These are phyloP conservation scores for Diversispora epigaea DNA, from an alignment of 192 early-diverging fungal genomes.

Conservation along the genomic window DNA sequence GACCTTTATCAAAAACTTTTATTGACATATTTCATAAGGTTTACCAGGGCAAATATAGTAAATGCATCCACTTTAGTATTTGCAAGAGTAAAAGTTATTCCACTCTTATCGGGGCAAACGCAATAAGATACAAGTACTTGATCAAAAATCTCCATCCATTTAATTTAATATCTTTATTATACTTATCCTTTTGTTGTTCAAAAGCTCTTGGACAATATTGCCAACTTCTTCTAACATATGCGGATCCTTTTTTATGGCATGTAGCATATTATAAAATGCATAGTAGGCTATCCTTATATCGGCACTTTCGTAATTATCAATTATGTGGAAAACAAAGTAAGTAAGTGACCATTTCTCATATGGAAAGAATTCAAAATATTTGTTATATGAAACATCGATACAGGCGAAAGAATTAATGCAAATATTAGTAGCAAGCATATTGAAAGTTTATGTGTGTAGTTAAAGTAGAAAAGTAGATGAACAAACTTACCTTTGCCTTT, in stretches of 20 bases:
- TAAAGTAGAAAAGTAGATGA: background rate
- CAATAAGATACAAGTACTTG: slow-evolving; percentile 7
- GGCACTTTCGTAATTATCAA: slow-evolving; percentile 8
- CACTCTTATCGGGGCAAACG: background rate
- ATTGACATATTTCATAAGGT: slow-evolving; percentile 1
- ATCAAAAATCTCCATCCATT: background rate
- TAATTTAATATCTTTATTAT: background rate
- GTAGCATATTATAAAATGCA: background rate
- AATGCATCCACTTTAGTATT: background rate
- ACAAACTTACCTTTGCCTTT: background rate
- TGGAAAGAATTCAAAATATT: slow-evolving; percentile 23
- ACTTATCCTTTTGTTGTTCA: background rate
- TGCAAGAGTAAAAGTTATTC: background rate
- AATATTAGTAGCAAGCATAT: background rate
- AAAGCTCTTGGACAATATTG: background rate
- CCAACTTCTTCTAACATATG: background rate
- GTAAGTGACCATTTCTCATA: background rate
- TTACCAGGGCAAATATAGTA: background rate
- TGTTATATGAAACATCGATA: slow-evolving; percentile 4
- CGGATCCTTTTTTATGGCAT: background rate
- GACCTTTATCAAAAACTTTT: too few relatives aligned
- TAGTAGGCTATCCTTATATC: background rate
- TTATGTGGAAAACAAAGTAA: background rate
- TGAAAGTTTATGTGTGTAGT: slow-evolving; percentile 15
- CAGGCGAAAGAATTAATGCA: too few relatives aligned